Evolutionary conservation across 768 basidiomycete species (phyloP).

Genomic region (Kwoniella dejecticola): DNA sequence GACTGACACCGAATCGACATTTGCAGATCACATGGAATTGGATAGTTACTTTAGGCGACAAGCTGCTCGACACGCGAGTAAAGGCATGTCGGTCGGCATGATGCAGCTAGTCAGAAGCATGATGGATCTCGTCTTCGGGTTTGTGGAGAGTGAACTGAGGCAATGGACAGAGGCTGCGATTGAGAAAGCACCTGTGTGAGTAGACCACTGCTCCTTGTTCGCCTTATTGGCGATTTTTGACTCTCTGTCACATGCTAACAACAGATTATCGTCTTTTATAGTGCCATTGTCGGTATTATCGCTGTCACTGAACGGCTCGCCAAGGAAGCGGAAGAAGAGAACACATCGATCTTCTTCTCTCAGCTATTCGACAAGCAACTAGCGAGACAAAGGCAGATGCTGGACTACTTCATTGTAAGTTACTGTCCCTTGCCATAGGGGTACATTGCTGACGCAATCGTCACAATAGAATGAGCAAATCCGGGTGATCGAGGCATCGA

Average conservation of each 20-base stretch:
- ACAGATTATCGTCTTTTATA: no score
- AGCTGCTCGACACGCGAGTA: conserved; percentile 68
- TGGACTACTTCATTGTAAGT: conserved; percentile 65
- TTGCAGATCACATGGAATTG: conserved; percentile 90
- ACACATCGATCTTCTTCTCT: conserved; percentile 69
- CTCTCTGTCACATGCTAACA: no score
- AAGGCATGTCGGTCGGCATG: conserved; percentile 66
- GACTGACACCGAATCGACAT: conserved; percentile 82
- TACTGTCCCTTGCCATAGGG: background rate
- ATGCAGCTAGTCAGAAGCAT: conserved; percentile 79
- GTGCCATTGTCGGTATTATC: conserved; percentile 82
- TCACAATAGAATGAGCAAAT: conserved; percentile 74
- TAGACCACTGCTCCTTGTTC: no score
- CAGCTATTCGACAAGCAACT: conserved; percentile 80
- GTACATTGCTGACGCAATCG: background rate
- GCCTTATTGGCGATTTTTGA: no score
- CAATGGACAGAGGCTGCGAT: conserved; percentile 79
- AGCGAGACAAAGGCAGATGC: conserved; percentile 69
- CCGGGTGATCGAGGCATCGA: conserved; percentile 83
- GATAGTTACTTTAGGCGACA: conserved; percentile 93
- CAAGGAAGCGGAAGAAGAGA: conserved; percentile 74
- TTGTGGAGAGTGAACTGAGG: conserved; percentile 78
- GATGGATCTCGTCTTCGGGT: conserved; percentile 94
- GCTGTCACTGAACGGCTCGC: conserved; percentile 75
- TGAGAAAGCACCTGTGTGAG: conserved; percentile 74